Evolutionary conservation across 768 basidiomycete genomes (phyloP).

Genomic region (Hebeloma cylindrosporum): DNA sequence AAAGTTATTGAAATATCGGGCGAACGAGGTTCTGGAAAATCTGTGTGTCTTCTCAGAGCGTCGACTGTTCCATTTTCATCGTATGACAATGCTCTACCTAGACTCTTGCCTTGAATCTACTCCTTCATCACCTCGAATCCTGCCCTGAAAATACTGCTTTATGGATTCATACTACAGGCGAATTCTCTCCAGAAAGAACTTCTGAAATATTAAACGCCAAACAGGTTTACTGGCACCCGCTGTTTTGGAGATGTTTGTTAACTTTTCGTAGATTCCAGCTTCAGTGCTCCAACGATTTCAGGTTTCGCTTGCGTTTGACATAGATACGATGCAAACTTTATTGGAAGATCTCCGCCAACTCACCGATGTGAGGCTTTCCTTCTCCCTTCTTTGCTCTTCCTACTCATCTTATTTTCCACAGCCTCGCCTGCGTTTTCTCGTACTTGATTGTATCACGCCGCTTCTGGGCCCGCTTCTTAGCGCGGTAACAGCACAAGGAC

Average conservation of each 20-base stretch:
- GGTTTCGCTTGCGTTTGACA: slow-evolving; percentile 57
- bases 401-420: slow-evolving; percentile 1
- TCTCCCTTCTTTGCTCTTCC: neutral
- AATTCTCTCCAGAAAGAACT: slow-evolving; percentile 57
- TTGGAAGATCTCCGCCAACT: slow-evolving; percentile 43
- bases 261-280: slow-evolving; percentile 21
- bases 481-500: slow-evolving; percentile 69
- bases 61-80: neutral
- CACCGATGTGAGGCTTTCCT: slow-evolving; percentile 17
- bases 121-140: slow-evolving; percentile 49
- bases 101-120: slow-evolving; percentile 61
- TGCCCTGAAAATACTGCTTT: slow-evolving; percentile 39
- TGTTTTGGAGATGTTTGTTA: neutral
- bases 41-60: slow-evolving; percentile 41
- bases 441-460: slow-evolving; percentile 67
- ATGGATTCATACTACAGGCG: slow-evolving; percentile 76
- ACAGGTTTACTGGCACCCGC: slow-evolving; percentile 15
- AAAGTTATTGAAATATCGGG: slow-evolving; percentile 72
- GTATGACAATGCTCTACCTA: slow-evolving; percentile 25
- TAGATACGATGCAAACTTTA: slow-evolving; percentile 51
- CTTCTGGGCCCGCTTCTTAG: slow-evolving; percentile 64
- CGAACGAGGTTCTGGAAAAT: slow-evolving; percentile 63
- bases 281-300: slow-evolving; percentile 54
- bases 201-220: slow-evolving; percentile 34
- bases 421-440: slow-evolving; percentile 42